Evolutionary conservation across 345 rosid genomes (phyloP).

Genomic region (Eucalyptus erythrocorys): DNA sequence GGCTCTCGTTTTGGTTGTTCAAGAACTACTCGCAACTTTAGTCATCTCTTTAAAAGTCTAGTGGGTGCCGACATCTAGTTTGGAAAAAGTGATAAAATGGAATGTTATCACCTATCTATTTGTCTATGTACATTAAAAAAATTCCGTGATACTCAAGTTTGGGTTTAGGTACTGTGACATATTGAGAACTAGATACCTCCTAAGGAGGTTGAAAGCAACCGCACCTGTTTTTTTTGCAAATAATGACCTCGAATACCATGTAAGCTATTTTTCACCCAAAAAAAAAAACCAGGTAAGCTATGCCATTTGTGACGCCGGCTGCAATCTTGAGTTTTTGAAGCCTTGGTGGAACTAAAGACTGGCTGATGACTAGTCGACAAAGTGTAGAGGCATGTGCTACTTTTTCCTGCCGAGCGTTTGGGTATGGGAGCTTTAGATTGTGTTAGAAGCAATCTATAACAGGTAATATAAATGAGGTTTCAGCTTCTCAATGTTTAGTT

Average conservation of each 20-base stretch:
- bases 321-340: too few relatives aligned
- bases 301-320: neutral
- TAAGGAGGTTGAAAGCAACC: constrained; percentile 28
- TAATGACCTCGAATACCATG: constrained; percentile 84
- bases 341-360: too few relatives aligned
- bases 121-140: neutral
- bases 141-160: neutral
- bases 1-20: neutral
- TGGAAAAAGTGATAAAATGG: neutral
- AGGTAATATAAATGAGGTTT: constrained; percentile 23
- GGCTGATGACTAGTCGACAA: constrained; percentile 12
- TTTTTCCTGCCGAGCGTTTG: constrained; percentile 85
- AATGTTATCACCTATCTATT: neutral
- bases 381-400: constrained; percentile 48
- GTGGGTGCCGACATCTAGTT: neutral
- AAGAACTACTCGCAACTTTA: neutral
- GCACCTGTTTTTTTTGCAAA: constrained; percentile 52
- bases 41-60: neutral
- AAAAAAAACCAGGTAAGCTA: too few relatives aligned
- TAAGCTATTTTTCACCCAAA: too few relatives aligned
- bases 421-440: constrained; percentile 95
- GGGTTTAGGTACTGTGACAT: constrained; percentile 74
- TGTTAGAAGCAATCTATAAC: constrained; percentile 71
- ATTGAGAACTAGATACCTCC: constrained; percentile 74
- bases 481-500: neutral